Evolutionary conservation across 768 basidiomycete species (phyloP), one percentile per base, ranked within the genome.

Genomic region (Tulasnella sp.): DNA sequence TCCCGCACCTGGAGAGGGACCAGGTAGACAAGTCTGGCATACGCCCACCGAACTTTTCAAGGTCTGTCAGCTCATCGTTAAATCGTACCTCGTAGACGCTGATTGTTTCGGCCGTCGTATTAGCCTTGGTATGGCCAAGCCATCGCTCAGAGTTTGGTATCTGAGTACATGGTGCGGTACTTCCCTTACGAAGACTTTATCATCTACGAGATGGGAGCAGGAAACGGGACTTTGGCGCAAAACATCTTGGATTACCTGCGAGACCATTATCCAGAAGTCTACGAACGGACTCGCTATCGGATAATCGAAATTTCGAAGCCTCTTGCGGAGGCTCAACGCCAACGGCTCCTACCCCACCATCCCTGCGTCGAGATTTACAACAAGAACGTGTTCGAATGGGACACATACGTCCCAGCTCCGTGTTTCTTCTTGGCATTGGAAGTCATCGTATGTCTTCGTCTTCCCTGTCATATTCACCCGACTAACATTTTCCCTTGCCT

Each of bases 41-140:
- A 99, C 98, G 1, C 98, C 98, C 0, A 97, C 95, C 0, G 98
- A 99, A 83, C 84, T 99, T 40, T 98, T 99, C 87, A 95, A 96
- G 90, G 98, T 96, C 82, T 73, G 88, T 20, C 51, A 39, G 48
- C 74, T 48, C 16, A 40, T 35, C n/a, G 39, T 42, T 16, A 7
- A 16, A 42, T 37, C 40, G 32, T 5, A 20, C 20, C 32, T 71
- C 35, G 32, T 35, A 23, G 37, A 77, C 16, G 35, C 67, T 77
- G 32, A 77, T 70, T 18, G 29, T 67, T 44, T 29, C 20, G 10
- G 23, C 11, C 18, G 37, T 67, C 32, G 18, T 18, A 23, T 32
- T 77, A 99, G 97, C 98, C 97, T 15, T 94, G 92, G 89, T 99
- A 97, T 82, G 97, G 95, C 35, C 91, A 91, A 83, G 92, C 96